These are phyloP conservation scores for Nemophila menziesii DNA, from an alignment of 257 asterid genomes.

Conservation along the genomic window DNA sequence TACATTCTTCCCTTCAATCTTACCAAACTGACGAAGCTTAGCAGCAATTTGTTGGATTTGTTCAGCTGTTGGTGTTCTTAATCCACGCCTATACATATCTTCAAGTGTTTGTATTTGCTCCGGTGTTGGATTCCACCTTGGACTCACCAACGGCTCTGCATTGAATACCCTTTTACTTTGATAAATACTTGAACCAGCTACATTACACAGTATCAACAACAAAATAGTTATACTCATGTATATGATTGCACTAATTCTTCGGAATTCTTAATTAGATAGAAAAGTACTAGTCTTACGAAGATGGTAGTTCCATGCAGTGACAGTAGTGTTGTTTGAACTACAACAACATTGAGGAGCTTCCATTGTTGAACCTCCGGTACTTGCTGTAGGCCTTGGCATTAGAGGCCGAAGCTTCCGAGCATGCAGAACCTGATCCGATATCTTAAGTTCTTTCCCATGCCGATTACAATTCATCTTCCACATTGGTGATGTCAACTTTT, in stretches of 20 bases:
- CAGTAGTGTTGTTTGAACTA: not conserved
- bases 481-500: not conserved
- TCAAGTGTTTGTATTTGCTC: conserved; percentile 67
- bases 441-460: not conserved
- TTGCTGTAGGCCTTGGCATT: conserved; percentile 9
- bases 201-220: not conserved
- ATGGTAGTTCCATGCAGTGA: conserved; percentile 7
- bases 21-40: conserved; percentile 53
- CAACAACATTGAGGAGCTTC: conserved; percentile 3
- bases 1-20: conserved; percentile 70
- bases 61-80: conserved; percentile 63
- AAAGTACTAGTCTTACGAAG: conserved; percentile 8
- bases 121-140: conserved; percentile 83
- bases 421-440: not conserved
- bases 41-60: conserved; percentile 68
- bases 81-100: conserved; percentile 60
- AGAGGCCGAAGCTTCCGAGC: conserved; percentile 8
- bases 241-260: not conserved
- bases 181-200: not conserved
- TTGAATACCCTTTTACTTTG: conserved; percentile 8
- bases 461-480: not conserved
- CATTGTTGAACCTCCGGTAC: not conserved
- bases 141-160: conserved; percentile 10
- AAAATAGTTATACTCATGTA: too few species aligned
- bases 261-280: not conserved